Base-by-base conservation (phyloP, 2,329 filamentous ascomycete genomes). In the Chrysoporthe deuterocubensis region DNA sequence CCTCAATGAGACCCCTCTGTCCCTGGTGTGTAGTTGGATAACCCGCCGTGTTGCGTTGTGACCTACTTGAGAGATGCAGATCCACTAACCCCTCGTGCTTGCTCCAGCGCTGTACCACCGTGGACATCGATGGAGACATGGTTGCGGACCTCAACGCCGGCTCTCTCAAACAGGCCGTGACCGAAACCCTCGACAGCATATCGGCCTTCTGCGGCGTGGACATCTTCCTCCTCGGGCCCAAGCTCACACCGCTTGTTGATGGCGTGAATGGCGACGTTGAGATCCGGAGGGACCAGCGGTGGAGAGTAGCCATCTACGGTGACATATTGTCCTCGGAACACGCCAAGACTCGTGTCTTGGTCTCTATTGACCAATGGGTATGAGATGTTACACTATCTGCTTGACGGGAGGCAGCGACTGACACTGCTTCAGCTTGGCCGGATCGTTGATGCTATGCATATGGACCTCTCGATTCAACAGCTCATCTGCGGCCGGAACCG, bases 321-420 rank as follows among this genome's bases (percentile, higher is more conserved):
- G 96, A 99, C 77, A 91, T 96, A 80, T 89, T 98, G 81, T 97
- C 94, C 72, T 92, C 93, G 40, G 96, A 99, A 80, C 95, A 98
- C 80, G 96, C 96, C 66, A 99, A 99, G 85, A 97, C 95, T 21
- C 89, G 96, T 72, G 90, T 97, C 52, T 83, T 99, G 78, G 97
- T 98, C 78, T 96, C 97, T 85, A 98, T 99, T 77, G 96, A 99
- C 78, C 93, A 94, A 80, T 88, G 97, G 82, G 92, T 96, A 86
- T 75, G 85, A 80, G 61, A 37, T 37, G 59, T 44, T 42, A 40
- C 16, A 21, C n/a, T 16, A 42, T 46, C 40, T n/a, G n/a, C 21
- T 16, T 57, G 4, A 32, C 18, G 9, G 40, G 37, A 14, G 4
- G 34, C 46, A 26, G 42, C 14, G 72, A 71, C 80, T 81, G 79